Percentiles rank a stretch among this genome's conserved stretches.
phyloP scores from a whole-genome alignment of 108 stramenopile genomes.

The Seminavis robusta region DNA sequence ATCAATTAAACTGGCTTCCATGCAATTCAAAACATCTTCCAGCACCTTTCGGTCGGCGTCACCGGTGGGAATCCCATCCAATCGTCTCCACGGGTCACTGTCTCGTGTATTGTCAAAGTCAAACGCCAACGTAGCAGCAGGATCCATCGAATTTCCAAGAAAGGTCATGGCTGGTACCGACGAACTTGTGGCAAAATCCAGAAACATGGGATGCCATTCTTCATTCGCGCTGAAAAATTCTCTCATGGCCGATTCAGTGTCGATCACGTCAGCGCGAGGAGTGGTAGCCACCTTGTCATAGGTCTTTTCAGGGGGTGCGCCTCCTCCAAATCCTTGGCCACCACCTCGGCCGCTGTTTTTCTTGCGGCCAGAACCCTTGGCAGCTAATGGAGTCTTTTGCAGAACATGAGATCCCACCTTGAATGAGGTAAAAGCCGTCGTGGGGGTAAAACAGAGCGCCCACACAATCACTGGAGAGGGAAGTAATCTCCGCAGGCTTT shows the following conservation, averaged over 20 bases:
- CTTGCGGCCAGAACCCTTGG: not conserved
- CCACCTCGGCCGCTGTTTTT: not conserved
- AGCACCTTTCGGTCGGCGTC: constrained; percentile 20
- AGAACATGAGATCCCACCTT: not conserved
- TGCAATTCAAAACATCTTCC: constrained; percentile 46
- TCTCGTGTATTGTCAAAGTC: constrained; percentile 13
- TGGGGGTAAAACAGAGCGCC: too few species aligned
- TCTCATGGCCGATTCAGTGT: constrained; percentile 41
- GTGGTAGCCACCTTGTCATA: constrained; percentile 20
- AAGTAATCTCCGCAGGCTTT: too few species aligned
- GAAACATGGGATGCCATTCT: constrained; percentile 56
- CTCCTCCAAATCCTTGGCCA: constrained; percentile 10
- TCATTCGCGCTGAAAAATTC: constrained; percentile 40
- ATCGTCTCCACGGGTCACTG: constrained; percentile 16
- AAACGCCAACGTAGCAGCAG: not conserved
- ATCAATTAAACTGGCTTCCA: constrained; percentile 54
- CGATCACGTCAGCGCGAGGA: constrained; percentile 26
- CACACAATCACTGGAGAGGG: too few species aligned
- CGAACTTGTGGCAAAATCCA: constrained; percentile 2
- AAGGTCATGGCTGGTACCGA: not conserved
- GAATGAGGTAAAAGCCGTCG: not conserved
- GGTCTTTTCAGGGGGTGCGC: constrained; percentile 9
- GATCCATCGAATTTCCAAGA: not conserved
- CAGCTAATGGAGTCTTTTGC: not conserved
- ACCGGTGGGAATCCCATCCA: constrained; percentile 26